Evolutionary conservation across 1,284 basidiomycete species (phyloP), one percentile per base, ranked within the genome.

Genomic region (Austroboletus novae-zelandiae): DNA sequence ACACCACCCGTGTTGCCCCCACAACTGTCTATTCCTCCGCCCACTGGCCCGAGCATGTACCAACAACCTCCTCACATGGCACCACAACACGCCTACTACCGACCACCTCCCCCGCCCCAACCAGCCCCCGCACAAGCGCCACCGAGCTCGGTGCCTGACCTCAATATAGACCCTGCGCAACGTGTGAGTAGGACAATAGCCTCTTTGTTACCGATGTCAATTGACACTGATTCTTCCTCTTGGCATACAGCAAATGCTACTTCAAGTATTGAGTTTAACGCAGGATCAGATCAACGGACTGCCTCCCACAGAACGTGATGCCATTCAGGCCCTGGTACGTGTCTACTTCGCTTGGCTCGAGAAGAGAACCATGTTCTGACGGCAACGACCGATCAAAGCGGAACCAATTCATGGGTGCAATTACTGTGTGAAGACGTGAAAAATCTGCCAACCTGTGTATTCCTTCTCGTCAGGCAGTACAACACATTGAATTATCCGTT

Each of bases 201-300:
- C 17, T 37, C 43, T 41, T 8, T 40, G 20, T 30, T 36, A 30
- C 6, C 13, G 35, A 42, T 43, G 2, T 46, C 18, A 30, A 25
- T 39, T 49, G 27, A 57, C 23, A 36, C 39, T n/a, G 54, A 25
- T 25, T 7, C 9, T 31, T 31, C 8, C 7, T 30, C n/a, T 9
- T 29, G 20, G 20, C 14, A 14, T 41, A 20, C 61, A 93, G 89
- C 76, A 80, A 25, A 91, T 94, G 84, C 65, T 94, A 41, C 76
- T 91, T 67, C 93, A 95, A 71, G 94, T 98, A 0, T 73, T 99
- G 30, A 81, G 79, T 52, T 72, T 99, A 61, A 90, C 91, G 0
- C 86, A 81, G 36, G 92, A 93, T 43, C 94, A 98, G 70, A 91
- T 99, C 61, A 86, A 84, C 50, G 83, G 81, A 8, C 72, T 98